A percentile compares a stretch with the other conserved stretches of the same genome.
These are phyloP conservation scores for Hypoxylon rubiginosum DNA, from an alignment of 2,329 filamentous ascomycete genomes.

Conservation along the genomic window DNA sequence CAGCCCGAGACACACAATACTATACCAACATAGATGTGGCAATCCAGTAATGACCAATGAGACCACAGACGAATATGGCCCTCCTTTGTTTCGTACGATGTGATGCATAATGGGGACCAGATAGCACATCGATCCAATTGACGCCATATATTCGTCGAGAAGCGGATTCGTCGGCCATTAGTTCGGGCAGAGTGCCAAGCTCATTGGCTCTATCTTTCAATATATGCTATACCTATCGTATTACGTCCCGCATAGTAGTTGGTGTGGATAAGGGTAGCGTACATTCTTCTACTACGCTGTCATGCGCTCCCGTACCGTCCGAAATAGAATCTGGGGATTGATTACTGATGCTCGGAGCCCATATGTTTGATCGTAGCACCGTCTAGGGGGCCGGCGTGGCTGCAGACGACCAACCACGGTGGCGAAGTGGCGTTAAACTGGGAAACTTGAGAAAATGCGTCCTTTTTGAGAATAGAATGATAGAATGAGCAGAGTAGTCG, in stretches of 20 bases:
- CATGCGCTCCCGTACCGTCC: constrained; percentile 27
- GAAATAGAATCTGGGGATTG: constrained; percentile 31
- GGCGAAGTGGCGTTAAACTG: constrained; percentile 3
- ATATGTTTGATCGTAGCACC: constrained; percentile 26
- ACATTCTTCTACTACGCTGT: constrained; percentile 16
- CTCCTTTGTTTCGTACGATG: constrained; percentile 16
- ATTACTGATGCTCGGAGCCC: constrained; percentile 35
- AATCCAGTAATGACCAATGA: neutral
- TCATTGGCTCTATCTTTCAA: constrained; percentile 31
- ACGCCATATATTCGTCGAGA: constrained; percentile 29
- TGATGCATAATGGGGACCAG: constrained; percentile 14
- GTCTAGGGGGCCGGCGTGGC: constrained; percentile 16
- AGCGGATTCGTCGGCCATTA: constrained; percentile 32
- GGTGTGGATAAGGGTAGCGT: constrained; percentile 37
- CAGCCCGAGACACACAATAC: neutral
- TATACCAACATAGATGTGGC: neutral
- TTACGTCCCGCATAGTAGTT: constrained; percentile 23
- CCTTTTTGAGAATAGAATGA: neutral
- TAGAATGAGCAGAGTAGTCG: neutral
- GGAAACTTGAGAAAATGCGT: constrained; percentile 17
- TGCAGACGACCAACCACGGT: constrained; percentile 7
- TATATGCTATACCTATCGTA: constrained; percentile 25
- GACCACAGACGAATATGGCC: constrained; percentile 7
- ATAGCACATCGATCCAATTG: constrained; percentile 4
- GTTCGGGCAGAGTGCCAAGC: constrained; percentile 33